Percentiles rank a stretch among this genome's conserved stretches.
Conservation (phyloP, 768 basidiomycete genomes). For the Leccinum imitatum region DNA sequence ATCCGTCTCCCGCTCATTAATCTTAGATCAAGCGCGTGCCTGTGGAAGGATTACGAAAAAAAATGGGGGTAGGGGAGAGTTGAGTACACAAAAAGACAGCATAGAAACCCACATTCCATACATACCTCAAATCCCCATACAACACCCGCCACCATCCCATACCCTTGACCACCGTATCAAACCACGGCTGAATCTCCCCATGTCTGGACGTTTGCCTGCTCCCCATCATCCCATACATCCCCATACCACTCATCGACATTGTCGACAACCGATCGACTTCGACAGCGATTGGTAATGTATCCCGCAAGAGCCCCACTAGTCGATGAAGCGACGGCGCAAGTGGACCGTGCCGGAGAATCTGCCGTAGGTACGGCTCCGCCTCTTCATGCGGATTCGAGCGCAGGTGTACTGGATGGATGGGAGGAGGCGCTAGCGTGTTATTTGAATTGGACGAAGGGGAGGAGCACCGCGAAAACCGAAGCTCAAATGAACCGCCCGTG, state of each 20-base stretch:
- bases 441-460: slow-evolving; percentile 8
- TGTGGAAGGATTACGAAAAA: slow-evolving; percentile 24
- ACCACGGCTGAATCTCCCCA: slow-evolving; percentile 23
- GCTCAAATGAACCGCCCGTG: slow-evolving; percentile 67
- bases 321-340: slow-evolving; percentile 64
- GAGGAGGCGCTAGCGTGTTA: slow-evolving; percentile 25
- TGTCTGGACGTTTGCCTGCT: neutral
- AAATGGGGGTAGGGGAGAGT: neutral
- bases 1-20: slow-evolving; percentile 66
- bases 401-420: slow-evolving; percentile 30
- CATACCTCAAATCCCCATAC: slow-evolving; percentile 64
- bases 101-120: neutral
- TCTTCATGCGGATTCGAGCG: slow-evolving; percentile 72
- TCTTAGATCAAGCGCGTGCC: slow-evolving; percentile 80
- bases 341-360: slow-evolving; percentile 66
- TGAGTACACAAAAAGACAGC: neutral
- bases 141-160: slow-evolving; percentile 81
- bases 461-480: slow-evolving; percentile 62
- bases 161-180: slow-evolving; percentile 76
- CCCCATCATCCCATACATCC: slow-evolving; percentile 3
- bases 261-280: slow-evolving; percentile 59
- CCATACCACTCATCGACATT: slow-evolving; percentile 28
- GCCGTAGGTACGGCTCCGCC: slow-evolving; percentile 72
- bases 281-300: slow-evolving; percentile 75
- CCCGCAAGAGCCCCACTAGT: slow-evolving; percentile 66